Conservation (phyloP, 108 stramenopile species). For the Pseudonitzschia multiseries region DNA sequence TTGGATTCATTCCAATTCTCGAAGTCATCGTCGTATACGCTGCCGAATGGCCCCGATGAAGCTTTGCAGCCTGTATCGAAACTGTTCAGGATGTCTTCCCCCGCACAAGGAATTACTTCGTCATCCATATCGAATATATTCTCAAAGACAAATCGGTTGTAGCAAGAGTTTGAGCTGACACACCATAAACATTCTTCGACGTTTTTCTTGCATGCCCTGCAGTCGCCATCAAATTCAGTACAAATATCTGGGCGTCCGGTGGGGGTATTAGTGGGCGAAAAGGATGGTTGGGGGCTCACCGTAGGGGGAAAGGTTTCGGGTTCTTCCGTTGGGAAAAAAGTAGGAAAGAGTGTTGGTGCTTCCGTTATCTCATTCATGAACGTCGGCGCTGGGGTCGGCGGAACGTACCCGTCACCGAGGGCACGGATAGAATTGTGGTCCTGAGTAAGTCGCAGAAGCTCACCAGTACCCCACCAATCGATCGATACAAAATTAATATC, state of each 20-base stretch:
- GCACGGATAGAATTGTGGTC: constrained; percentile 40
- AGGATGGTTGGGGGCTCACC: not conserved
- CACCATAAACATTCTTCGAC: not conserved
- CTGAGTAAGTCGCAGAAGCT: constrained; percentile 48
- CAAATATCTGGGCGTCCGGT: not conserved
- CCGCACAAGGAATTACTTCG: not conserved
- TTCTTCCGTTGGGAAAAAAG: not conserved
- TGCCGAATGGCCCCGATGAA: not conserved
- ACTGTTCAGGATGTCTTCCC: not conserved
- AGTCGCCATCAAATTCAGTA: not conserved
- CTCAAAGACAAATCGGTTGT: not conserved
- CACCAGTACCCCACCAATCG: constrained; percentile 71
- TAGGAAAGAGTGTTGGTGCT: not conserved
- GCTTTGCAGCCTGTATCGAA: constrained; percentile 5
- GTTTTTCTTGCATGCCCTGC: not conserved
- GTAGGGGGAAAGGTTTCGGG: not conserved
- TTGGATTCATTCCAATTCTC: not conserved
- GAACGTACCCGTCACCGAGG: not conserved
- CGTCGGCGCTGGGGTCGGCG: not conserved
- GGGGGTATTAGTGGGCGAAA: not conserved
- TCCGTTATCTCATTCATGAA: not conserved
- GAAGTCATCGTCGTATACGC: not conserved
- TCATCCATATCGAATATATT: constrained; percentile 5
- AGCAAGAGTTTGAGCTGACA: not conserved
- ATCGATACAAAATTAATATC: constrained; percentile 50